Base-by-base conservation (phyloP, 257 asterid genomes). In the Eustoma russellianum region DNA sequence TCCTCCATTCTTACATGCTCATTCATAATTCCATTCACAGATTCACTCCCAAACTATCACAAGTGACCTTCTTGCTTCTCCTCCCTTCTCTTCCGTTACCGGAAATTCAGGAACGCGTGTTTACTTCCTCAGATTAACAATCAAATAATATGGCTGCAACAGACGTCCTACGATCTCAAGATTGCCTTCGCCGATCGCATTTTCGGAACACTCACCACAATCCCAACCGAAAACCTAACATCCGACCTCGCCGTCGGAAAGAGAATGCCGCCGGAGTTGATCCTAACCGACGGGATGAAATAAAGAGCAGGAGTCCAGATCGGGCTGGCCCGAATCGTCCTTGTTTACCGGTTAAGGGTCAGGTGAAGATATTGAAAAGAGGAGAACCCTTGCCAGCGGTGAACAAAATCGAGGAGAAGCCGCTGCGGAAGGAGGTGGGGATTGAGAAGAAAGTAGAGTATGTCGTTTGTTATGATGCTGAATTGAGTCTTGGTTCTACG, bases 321-420 rank as follows among this genome's bases (percentile, higher is more conserved):
- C 50, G 47, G 30, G 48, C 17, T 50, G 46, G 48, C 33, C 17
- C 43, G 12, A 34, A 17, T 52, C 63, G 61, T 57, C 28, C 28
- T 19, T 19, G 28, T 19, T 19, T 19, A 19, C 28, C 28, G 3
- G 65, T 68, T 57, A 68, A 61, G 73, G 73, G 73, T 24, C 68
- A 68, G 30, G 73, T 68, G 11, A 62, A 62, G 64, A 68, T 68
- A 68, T 48, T 68, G 33, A 68, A 68, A 57, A 68, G 73, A 52
- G 68, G 73, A 0, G 73, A 68, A 33, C 55, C 51, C 16, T 17
- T 68, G 7, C 73, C 68, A 6, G 56, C 35, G 16, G 5, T 14
- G 34, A 48, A 57, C 5, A 15, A 41, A 7, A 19, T 19, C 28
- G 28, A 19, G 28, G 28, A 19, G 28, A 3, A 19, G 28, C 28